Conservation (phyloP, 257 asterid genomes). For the Lantana camara region DNA sequence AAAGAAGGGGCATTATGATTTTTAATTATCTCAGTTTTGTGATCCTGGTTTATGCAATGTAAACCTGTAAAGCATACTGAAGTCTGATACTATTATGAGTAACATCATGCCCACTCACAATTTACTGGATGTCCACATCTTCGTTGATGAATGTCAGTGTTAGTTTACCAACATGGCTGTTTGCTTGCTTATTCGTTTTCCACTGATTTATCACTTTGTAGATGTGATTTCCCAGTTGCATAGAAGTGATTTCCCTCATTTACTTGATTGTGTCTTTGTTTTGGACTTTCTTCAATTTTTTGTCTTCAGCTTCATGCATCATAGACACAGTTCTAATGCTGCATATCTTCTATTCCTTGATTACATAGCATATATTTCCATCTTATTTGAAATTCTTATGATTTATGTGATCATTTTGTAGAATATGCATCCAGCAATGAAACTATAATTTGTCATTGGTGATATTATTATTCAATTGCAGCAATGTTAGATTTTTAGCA, state of each 20-base stretch:
- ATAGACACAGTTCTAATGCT: neutral
- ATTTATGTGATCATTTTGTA: conserved; percentile 1
- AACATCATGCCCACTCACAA: conserved; percentile 1
- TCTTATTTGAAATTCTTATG: neutral
- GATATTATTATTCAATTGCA: neutral
- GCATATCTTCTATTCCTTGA: neutral
- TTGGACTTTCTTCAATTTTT: neutral
- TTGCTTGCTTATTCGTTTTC: neutral
- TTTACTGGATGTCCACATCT: neutral
- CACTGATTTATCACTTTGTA: conserved; percentile 2
- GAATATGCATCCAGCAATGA: neutral
- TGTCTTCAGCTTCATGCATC: neutral
- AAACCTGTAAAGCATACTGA: neutral
- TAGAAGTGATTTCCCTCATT: conserved; percentile 1
- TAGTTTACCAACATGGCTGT: neutral
- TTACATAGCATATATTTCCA: neutral
- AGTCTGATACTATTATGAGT: conserved; percentile 15
- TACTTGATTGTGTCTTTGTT: neutral
- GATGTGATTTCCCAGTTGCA: neutral
- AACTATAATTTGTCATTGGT: neutral
- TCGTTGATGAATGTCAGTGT: conserved; percentile 1
- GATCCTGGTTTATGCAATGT: neutral
- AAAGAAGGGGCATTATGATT: neutral
- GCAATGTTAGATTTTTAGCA: conserved; percentile 1
- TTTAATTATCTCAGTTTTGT: neutral